Evolutionary conservation across 129 eudicot genomes (phyloP).

Genomic region (Artemisia tridentata): DNA sequence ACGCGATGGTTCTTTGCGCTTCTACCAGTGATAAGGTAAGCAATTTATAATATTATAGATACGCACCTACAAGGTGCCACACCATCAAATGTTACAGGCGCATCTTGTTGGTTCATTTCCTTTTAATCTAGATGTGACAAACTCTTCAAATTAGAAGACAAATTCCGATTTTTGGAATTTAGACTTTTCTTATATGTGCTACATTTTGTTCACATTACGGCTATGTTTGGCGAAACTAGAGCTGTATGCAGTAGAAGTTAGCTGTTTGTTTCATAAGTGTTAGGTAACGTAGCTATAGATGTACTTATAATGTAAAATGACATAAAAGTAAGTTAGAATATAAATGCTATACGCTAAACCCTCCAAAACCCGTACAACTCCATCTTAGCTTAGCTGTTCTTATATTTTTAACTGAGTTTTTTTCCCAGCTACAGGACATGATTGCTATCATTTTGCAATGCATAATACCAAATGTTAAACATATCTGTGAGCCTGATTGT

Average conservation of each 20-base stretch:
- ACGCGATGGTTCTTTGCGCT: constrained; percentile 98
- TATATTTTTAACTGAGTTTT: not conserved
- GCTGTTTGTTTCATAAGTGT: too few species aligned
- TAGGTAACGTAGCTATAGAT: too few species aligned
- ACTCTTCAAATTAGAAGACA: too few species aligned
- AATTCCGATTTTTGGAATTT: too few species aligned
- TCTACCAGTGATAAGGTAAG: constrained; percentile 69
- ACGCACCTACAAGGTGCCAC: not conserved
- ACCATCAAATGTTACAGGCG: constrained; percentile 7
- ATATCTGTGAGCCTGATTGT: constrained; percentile 2
- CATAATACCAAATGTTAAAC: not conserved
- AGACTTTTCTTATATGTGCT: too few species aligned
- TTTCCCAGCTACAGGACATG: not conserved
- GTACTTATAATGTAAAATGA: too few species aligned
- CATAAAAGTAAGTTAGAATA: too few species aligned
- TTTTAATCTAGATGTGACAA: not conserved
- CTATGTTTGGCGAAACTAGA: too few species aligned
- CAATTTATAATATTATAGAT: not conserved
- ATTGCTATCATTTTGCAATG: not conserved
- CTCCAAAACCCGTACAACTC: too few species aligned
- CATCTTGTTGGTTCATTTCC: not conserved
- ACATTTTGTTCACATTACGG: too few species aligned
- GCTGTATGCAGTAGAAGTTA: too few species aligned
- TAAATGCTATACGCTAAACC: too few species aligned
- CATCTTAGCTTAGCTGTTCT: not conserved